A percentile compares a stretch with the other conserved stretches of the same genome.
Evolutionary conservation across 768 basidiomycete species (phyloP).

Genomic region (Macrolepiota dolichaula): DNA sequence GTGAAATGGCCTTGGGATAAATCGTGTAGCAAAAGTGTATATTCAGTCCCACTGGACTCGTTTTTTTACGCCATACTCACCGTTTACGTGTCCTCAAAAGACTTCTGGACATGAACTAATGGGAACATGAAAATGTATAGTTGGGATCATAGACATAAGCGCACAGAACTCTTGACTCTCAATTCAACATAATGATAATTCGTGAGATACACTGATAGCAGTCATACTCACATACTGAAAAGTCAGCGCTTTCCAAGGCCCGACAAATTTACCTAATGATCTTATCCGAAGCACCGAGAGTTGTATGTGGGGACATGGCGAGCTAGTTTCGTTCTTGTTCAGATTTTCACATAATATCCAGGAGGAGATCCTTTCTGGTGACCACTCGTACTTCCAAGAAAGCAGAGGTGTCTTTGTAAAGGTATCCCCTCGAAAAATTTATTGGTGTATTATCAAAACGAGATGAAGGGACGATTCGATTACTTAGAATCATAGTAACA

Average conservation of each 20-base stretch:
- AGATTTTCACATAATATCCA: constrained; percentile 55
- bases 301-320: constrained; percentile 81
- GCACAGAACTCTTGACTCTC: not conserved
- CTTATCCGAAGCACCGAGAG: constrained; percentile 75
- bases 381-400: constrained; percentile 3
- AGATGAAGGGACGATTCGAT: constrained; percentile 32
- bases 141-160: constrained; percentile 43
- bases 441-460: constrained; percentile 18
- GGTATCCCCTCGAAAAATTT: constrained; percentile 18
- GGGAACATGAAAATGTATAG: constrained; percentile 42
- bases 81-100: constrained; percentile 58
- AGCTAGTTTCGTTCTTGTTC: constrained; percentile 63
- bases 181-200: not conserved
- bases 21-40: constrained; percentile 41
- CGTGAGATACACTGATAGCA: constrained; percentile 54
- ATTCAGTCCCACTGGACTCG: constrained; percentile 43
- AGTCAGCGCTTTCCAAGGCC: not conserved
- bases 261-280: constrained; percentile 36
- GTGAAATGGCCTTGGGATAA: constrained; percentile 39
- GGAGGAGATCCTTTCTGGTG: constrained; percentile 30
- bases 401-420: constrained; percentile 15
- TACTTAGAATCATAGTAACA: constrained; percentile 36
- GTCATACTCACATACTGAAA: not conserved
- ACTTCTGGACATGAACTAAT: constrained; percentile 76
- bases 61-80: constrained; percentile 60